Evolutionary conservation across 2,329 filamentous ascomycete genomes (phyloP).

Genomic region (Fusarium tricinctum): DNA sequence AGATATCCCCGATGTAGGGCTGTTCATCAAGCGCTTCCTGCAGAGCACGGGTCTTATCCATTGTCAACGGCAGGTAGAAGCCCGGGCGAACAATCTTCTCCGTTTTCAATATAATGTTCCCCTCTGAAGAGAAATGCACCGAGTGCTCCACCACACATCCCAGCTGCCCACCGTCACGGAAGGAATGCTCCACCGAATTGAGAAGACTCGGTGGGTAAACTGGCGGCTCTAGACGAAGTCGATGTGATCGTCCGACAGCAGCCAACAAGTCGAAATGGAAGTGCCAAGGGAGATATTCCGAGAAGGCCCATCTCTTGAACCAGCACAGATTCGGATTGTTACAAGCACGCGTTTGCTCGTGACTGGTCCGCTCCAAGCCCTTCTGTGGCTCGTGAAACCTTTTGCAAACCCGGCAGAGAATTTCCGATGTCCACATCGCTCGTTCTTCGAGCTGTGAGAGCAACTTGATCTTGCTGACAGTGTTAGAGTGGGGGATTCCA

Average conservation of each 20-base stretch:
- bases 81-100: not conserved
- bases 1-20: not conserved
- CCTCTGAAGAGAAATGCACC: not conserved
- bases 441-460: not conserved
- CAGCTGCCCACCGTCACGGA: fast-evolving
- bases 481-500: not conserved
- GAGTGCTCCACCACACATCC: not conserved
- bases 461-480: fast-evolving
- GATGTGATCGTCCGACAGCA: not conserved
- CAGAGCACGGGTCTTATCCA: not conserved
- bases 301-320: not conserved
- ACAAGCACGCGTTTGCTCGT: fast-evolving
- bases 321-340: not conserved
- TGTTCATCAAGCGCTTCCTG: fast-evolving
- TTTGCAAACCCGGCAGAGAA: not conserved
- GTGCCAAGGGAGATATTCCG: not conserved
- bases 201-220: fast-evolving
- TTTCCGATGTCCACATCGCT: not conserved
- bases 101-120: not conserved
- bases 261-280: not conserved
- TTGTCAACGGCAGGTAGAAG: fast-evolving
- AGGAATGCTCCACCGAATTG: not conserved
- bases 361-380: not conserved
- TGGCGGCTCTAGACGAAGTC: fast-evolving
- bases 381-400: not conserved